Base-by-base conservation (phyloP, 2,329 filamentous ascomycete genomes). In the Pseudopyricularia cyperi region DNA sequence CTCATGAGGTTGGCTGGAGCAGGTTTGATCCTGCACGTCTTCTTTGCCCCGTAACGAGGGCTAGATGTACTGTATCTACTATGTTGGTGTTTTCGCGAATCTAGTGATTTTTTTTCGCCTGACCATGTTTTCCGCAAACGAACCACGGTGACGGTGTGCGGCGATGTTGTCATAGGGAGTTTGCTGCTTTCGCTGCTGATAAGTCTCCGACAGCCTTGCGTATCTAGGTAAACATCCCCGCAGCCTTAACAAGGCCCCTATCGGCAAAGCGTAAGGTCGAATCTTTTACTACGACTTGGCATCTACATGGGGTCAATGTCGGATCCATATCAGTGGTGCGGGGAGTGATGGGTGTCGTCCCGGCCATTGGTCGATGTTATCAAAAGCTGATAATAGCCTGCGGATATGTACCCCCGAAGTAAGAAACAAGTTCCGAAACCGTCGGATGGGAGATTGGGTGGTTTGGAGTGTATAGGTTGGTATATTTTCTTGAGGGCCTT, bases 51-150 rank as follows among this genome's bases (percentile, higher is more conserved):
- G 9, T 24, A 28, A 17, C 22, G 14, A 24, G 37, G 33, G 33
- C 9, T 33, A 34, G 42, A 47, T 46, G 37, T 51, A 35, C 15
- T 49, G 48, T 52, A 51, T 46, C 28, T 54, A 34, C 39, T 48
- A 50, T 53, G 51, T 37, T 42, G 34, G 33, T 39, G 12, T 17
- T 17, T 49, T 33, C 24, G 30, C 19, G 37, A 42, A 42, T 42
- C 37, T 42, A 49, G 33, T 24, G 47, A 15, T 35, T 49, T 49
- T 47, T 47, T 46, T 28, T 26, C 17, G 26, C 2, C 12, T 19
- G n/a, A n/a, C n/a, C n/a, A 19, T 42, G 17, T 14, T 33, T 33
- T 7, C 32, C 19, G 14, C 8, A 42, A 42, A n/a, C 5, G 7
- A 42, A 12, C 8, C 19, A 42, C 17, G 17, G 34, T n/a, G 15